These are phyloP conservation scores for Epichloe glyceriae DNA, from an alignment of 2,329 filamentous ascomycete genomes.

Conservation along the genomic window DNA sequence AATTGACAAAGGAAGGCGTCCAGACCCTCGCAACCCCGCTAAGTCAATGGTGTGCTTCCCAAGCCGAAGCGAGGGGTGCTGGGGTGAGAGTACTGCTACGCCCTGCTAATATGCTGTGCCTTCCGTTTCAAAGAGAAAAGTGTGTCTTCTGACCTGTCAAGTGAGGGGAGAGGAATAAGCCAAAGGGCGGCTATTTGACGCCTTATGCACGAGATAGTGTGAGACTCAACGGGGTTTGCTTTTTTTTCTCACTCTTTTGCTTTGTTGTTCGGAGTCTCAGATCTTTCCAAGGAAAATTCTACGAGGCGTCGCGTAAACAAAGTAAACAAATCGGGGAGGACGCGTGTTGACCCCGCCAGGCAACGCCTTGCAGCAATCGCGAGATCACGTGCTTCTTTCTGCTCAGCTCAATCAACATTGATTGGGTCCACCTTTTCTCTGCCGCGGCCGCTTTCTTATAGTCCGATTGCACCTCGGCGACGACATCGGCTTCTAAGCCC, in stretches of 20 bases:
- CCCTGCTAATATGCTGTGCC: neutral
- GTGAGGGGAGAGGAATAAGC: constrained; percentile 16
- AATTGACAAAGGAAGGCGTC: constrained; percentile 1
- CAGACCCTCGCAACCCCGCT: neutral
- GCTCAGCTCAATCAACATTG: neutral
- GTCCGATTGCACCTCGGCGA: neutral
- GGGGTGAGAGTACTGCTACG: neutral
- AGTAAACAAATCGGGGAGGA: constrained; percentile 12
- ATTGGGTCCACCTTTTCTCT: neutral
- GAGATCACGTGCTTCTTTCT: constrained; percentile 9
- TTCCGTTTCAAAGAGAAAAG: neutral
- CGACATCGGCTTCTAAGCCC: neutral
- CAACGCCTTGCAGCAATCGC: constrained; percentile 7
- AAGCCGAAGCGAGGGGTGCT: neutral
- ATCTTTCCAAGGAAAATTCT: neutral
- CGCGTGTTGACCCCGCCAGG: constrained; percentile 10
- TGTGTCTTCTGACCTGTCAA: constrained; percentile 12
- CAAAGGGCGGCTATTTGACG: constrained; percentile 9
- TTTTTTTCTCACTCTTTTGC: neutral
- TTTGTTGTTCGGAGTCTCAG: neutral
- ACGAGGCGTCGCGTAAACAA: constrained; percentile 1
- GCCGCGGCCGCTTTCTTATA: neutral
- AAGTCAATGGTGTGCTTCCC: neutral
- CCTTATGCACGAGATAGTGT: constrained; percentile 16
- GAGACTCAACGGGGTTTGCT: constrained; percentile 10